These are phyloP conservation scores for Astragalus glycyphyllos DNA, from an alignment of 306 rosid genomes.

Conservation along the genomic window DNA sequence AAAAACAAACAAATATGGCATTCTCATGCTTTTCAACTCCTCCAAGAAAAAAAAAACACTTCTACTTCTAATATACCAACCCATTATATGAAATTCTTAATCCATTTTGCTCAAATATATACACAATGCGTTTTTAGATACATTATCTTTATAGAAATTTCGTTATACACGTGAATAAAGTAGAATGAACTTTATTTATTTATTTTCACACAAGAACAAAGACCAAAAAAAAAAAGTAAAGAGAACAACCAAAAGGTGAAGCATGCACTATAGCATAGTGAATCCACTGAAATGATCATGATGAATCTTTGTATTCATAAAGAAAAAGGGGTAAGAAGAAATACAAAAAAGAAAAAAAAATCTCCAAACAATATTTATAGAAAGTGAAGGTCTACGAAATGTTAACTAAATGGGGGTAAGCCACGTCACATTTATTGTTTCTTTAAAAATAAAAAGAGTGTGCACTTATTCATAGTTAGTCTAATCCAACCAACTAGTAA, in stretches of 20 bases:
- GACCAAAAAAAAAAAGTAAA: constrained; percentile 36
- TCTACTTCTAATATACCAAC: constrained; percentile 39
- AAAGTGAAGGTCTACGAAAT: constrained; percentile 46
- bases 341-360: constrained; percentile 16
- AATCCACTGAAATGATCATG: constrained; percentile 73
- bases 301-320: constrained; percentile 65
- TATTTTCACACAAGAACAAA: constrained; percentile 41
- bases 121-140: constrained; percentile 28
- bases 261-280: constrained; percentile 67
- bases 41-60: constrained; percentile 23
- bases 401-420: constrained; percentile 56
- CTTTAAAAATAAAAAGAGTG: constrained; percentile 52
- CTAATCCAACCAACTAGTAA: constrained; percentile 50
- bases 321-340: constrained; percentile 51
- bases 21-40: constrained; percentile 29
- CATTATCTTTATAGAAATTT: constrained; percentile 44
- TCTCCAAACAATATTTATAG: constrained; percentile 46
- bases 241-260: constrained; percentile 60
- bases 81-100: constrained; percentile 10
- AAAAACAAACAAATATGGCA: constrained; percentile 40
- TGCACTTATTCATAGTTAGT: constrained; percentile 54
- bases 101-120: constrained; percentile 29
- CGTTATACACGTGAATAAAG: constrained; percentile 73
- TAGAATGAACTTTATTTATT: constrained; percentile 47
- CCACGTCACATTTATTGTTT: constrained; percentile 51